phyloP scores from a whole-genome alignment of 805 yeast species.

The Yamadazyma laniorum region DNA sequence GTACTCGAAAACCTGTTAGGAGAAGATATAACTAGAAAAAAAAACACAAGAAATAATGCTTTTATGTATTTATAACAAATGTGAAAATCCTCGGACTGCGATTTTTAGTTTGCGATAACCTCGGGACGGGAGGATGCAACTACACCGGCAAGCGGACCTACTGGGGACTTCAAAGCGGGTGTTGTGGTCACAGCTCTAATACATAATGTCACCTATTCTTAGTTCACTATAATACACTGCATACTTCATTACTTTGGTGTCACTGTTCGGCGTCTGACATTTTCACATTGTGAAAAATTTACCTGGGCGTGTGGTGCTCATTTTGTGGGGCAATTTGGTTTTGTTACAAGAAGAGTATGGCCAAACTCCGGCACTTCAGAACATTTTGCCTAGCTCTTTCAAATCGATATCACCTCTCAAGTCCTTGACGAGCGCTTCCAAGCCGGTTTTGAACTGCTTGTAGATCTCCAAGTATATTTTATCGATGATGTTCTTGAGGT shows the following conservation, averaged over 20 bases:
- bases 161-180: too few relatives aligned
- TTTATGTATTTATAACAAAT: background rate
- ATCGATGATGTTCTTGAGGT: constrained; percentile 36
- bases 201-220: too few relatives aligned
- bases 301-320: constrained; percentile 6
- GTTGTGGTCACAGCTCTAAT: too few relatives aligned
- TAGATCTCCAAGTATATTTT: constrained; percentile 39
- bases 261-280: too few relatives aligned
- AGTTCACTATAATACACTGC: background rate
- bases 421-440: constrained; percentile 48
- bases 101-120: background rate
- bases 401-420: constrained; percentile 53
- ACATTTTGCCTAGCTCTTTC: constrained; percentile 33
- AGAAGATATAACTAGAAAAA: background rate
- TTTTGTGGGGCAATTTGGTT: constrained; percentile 17
- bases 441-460: constrained; percentile 42
- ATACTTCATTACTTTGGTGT: too few relatives aligned
- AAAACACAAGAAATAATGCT: background rate
- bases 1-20: too few relatives aligned
- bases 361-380: constrained; percentile 4
- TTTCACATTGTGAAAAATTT: too few relatives aligned
- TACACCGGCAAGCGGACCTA: too few relatives aligned
- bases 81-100: constrained; percentile 7
- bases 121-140: background rate
- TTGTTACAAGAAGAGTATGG: too few relatives aligned